These are phyloP conservation scores for Populus hybrid DNA, from an alignment of 441 rosid species.

Conservation along the genomic window DNA sequence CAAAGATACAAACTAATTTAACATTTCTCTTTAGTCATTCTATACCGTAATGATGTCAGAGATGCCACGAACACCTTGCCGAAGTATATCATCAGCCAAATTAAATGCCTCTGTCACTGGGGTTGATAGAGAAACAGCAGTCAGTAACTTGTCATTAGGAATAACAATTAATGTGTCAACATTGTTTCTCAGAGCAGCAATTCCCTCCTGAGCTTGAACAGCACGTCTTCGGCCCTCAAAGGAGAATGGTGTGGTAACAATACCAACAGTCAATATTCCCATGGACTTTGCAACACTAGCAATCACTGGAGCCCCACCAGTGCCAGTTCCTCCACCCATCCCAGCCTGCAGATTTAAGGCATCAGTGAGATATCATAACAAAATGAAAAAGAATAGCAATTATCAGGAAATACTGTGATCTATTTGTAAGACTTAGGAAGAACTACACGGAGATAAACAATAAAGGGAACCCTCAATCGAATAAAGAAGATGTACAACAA, in stretches of 20 bases:
- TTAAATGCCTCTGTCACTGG: conserved; percentile 97
- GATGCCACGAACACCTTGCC: conserved; percentile 98
- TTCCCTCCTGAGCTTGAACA: conserved; percentile 93
- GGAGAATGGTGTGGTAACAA: conserved; percentile 96
- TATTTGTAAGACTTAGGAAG: not conserved
- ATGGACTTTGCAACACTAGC: conserved; percentile 92
- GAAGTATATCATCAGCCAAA: conserved; percentile 87
- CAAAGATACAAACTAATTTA: not conserved
- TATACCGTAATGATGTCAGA: conserved; percentile 91
- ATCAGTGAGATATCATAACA: conserved; percentile 4
- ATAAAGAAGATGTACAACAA: not conserved
- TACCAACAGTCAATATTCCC: conserved; percentile 98
- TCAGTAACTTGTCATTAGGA: conserved; percentile 92
- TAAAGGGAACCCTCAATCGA: not conserved
- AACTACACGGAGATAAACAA: not conserved
- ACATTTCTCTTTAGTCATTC: not conserved
- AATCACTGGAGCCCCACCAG: conserved; percentile 96
- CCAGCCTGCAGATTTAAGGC: conserved; percentile 60
- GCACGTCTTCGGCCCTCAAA: conserved; percentile 93
- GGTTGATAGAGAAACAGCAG: conserved; percentile 80
- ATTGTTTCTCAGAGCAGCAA: conserved; percentile 84
- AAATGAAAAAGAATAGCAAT: not conserved
- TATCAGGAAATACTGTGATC: not conserved
- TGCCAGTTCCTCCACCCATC: conserved; percentile 99
- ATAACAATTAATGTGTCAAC: conserved; percentile 90